phyloP scores from a whole-genome alignment of 129 eudicot species.

The Smallanthus sonchifolius region DNA sequence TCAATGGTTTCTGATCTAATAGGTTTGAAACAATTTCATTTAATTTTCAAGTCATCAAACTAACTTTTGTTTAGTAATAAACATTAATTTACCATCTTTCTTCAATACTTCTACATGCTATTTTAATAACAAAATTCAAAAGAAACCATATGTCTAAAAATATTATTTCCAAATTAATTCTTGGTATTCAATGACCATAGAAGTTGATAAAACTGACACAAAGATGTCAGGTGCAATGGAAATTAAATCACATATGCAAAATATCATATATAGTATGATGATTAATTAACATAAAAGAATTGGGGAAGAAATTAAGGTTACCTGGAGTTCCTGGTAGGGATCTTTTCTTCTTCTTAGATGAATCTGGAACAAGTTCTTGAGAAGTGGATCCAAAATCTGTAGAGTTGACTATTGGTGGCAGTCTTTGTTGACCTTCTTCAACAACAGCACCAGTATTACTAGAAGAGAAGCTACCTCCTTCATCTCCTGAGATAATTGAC shows the following conservation, averaged over 20 bases:
- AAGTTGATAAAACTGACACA: neutral
- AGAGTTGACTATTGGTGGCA: slow-evolving; percentile 16
- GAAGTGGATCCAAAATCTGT: slow-evolving; percentile 26
- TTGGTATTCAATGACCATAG: slow-evolving; percentile 10
- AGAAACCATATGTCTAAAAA: neutral
- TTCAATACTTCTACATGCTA: neutral
- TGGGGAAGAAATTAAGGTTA: neutral
- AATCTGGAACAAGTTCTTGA: slow-evolving; percentile 30
- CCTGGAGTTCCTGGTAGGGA: slow-evolving; percentile 46
- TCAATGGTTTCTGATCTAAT: slow-evolving; percentile 13
- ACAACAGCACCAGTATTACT: slow-evolving; percentile 25
- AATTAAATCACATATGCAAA: neutral
- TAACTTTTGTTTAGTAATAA: neutral
- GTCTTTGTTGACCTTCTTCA: slow-evolving; percentile 34
- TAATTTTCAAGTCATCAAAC: neutral
- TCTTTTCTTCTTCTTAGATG: slow-evolving; percentile 42
- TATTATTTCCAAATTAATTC: neutral
- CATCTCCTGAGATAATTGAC: slow-evolving; percentile 40
- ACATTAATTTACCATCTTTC: neutral
- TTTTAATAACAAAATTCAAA: neutral
- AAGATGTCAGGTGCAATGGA: neutral
- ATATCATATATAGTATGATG: neutral
- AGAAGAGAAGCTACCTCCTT: slow-evolving; percentile 33
- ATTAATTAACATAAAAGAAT: slow-evolving; percentile 5
- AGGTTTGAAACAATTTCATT: slow-evolving; percentile 5